phyloP scores from a whole-genome alignment of 257 asterid genomes.

The Petunia secreta region DNA sequence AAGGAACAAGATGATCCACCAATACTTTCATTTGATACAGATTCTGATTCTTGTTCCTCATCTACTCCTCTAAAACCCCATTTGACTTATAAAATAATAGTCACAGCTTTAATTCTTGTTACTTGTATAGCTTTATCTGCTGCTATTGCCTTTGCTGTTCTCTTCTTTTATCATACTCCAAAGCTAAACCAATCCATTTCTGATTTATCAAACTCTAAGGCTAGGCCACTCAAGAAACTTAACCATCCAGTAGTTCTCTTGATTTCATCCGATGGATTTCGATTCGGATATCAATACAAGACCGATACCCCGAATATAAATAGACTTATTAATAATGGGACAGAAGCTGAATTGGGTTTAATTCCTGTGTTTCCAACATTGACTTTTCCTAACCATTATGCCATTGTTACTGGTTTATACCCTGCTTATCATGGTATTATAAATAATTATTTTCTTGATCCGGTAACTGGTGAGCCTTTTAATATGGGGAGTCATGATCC shows the following conservation, averaged over 20 bases:
- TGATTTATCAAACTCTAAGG: conserved; percentile 30
- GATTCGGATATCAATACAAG: conserved; percentile 77
- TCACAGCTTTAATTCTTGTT: conserved; percentile 43
- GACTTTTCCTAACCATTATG: conserved; percentile 77
- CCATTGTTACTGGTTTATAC: conserved; percentile 77
- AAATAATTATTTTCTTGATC: conserved; percentile 64
- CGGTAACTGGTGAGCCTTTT: conserved; percentile 52
- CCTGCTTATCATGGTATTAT: conserved; percentile 73
- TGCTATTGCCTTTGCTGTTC: conserved; percentile 52
- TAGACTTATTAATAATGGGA: conserved; percentile 57
- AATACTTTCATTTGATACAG: conserved; percentile 41
- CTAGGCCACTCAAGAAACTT: conserved; percentile 52
- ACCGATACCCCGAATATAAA: conserved; percentile 57
- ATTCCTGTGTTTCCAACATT: conserved; percentile 75
- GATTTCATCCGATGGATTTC: conserved; percentile 72
- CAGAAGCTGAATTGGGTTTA: conserved; percentile 65
- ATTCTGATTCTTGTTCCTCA: conserved; percentile 40
- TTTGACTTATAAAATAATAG: conserved; percentile 23
- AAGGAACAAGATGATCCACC: conserved; percentile 41
- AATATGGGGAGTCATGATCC: conserved; percentile 63
- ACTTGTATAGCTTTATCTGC: conserved; percentile 52
- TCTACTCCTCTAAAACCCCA: conserved; percentile 21
- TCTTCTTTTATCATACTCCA: conserved; percentile 46
- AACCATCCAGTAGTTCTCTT: conserved; percentile 58
- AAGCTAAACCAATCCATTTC: conserved; percentile 21